Percentiles rank a stretch among this genome's conserved stretches.
These are phyloP conservation scores for Globisporangium middletonii DNA, from an alignment of 352 stramenopile genomes.

Conservation along the genomic window DNA sequence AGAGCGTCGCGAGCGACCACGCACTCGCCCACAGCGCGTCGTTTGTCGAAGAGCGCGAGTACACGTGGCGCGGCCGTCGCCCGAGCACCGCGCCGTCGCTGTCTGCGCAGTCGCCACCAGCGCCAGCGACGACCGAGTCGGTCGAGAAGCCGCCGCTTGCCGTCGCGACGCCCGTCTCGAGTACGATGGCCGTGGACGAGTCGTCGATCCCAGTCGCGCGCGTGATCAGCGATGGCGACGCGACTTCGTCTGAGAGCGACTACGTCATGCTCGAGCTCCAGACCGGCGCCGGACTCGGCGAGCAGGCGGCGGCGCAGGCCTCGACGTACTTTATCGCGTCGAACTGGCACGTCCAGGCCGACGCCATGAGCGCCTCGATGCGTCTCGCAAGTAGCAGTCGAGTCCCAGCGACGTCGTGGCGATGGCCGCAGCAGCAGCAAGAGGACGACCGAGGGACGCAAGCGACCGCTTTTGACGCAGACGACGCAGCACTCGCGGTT, in stretches of 20 bases:
- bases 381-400: constrained; percentile 23
- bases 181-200: constrained; percentile 11
- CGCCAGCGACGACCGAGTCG: background rate
- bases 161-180: constrained; percentile 27
- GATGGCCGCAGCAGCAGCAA: constrained; percentile 11
- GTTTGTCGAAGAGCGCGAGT: constrained; percentile 48
- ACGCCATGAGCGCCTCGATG: constrained; percentile 73
- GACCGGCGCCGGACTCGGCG: constrained; percentile 46
- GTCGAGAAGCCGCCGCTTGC: background rate
- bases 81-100: no score
- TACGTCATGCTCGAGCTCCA: constrained; percentile 83
- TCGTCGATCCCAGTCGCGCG: constrained; percentile 47
- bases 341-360: constrained; percentile 68
- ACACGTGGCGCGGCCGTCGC: constrained; percentile 22
- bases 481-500: constrained; percentile 6
- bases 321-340: constrained; percentile 84
- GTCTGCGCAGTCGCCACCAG: background rate
- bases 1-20: constrained; percentile 26
- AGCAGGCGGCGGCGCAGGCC: constrained; percentile 16
- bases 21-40: constrained; percentile 35
- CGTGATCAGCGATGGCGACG: constrained; percentile 31
- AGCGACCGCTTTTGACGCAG: background rate
- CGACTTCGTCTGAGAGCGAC: constrained; percentile 32
- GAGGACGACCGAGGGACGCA: background rate
- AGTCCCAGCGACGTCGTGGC: background rate